phyloP scores from a whole-genome alignment of 1,284 basidiomycete species.

The Vanrija sp. region DNA sequence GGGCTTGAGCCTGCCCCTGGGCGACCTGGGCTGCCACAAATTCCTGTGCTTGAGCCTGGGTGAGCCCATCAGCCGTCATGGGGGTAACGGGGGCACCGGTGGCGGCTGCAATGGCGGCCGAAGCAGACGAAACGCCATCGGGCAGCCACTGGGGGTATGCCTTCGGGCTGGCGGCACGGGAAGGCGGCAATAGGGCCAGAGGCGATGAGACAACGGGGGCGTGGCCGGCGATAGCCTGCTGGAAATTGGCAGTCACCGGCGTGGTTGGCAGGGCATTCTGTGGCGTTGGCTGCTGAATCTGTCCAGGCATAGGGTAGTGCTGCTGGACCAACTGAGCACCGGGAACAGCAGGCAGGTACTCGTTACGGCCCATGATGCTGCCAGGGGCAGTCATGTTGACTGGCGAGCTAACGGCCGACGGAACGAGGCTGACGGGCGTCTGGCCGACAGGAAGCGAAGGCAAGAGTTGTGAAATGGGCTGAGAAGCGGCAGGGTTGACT shows the following conservation, averaged over 20 bases:
- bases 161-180: constrained; percentile 30
- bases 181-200: constrained; percentile 34
- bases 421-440: neutral
- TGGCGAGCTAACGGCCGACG: constrained; percentile 2
- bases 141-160: constrained; percentile 14
- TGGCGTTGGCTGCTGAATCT: constrained; percentile 18
- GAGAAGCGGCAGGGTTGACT: neutral
- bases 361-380: constrained; percentile 3
- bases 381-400: constrained; percentile 4
- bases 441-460: constrained; percentile 33
- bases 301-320: constrained; percentile 45
- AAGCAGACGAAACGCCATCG: constrained; percentile 7
- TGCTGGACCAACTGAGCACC: constrained; percentile 31
- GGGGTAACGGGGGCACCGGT: neutral
- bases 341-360: constrained; percentile 16
- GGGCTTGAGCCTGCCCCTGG: constrained; percentile 3
- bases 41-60: constrained; percentile 9
- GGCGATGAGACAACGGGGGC: constrained; percentile 43
- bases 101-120: constrained; percentile 10
- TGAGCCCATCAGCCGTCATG: neutral
- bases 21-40: constrained; percentile 2
- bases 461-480: constrained; percentile 13
- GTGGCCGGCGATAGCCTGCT: constrained; percentile 29
- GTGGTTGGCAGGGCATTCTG: constrained; percentile 18
- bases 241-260: constrained; percentile 28